Evolutionary conservation across 1,139 yeast genomes (phyloP).

Genomic region (Geotrichum siamense): DNA sequence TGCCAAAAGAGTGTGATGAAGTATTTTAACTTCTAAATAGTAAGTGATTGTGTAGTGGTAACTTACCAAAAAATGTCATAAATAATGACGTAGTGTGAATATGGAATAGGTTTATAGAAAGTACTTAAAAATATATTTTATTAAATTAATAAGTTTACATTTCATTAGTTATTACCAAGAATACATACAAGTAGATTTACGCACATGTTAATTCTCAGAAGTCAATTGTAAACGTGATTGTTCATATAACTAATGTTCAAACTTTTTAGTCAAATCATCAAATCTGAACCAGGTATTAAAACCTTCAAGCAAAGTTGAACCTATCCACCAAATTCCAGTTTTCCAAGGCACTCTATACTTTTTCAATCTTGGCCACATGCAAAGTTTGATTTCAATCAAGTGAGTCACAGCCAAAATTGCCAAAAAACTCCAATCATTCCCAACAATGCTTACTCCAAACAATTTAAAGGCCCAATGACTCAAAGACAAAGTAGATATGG

Average conservation of each 20-base stretch:
- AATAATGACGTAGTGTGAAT: too few species aligned
- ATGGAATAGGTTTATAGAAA: too few species aligned
- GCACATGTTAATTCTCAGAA: too few species aligned
- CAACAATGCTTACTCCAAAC: not conserved
- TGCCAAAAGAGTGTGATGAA: too few species aligned
- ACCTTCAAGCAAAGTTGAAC: not conserved
- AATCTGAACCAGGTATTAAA: not conserved
- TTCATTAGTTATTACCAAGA: too few species aligned
- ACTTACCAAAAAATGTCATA: too few species aligned
- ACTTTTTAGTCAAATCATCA: not conserved
- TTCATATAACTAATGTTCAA: slow-evolving; percentile 2
- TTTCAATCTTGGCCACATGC: not conserved
- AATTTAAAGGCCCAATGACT: not conserved
- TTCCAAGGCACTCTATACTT: slow-evolving; percentile 2
- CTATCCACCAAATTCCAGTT: not conserved
- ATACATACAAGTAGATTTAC: too few species aligned
- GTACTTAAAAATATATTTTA: too few species aligned
- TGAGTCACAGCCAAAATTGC: not conserved
- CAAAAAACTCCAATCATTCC: not conserved
- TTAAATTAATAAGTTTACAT: too few species aligned
- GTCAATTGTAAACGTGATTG: too few species aligned
- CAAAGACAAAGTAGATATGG: not conserved
- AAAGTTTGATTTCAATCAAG: not conserved
- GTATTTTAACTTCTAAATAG: too few species aligned
- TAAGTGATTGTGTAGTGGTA: too few species aligned